A percentile compares a stretch with the other conserved stretches of the same genome.
Conservation (phyloP, 2,329 filamentous ascomycete genomes). For the Helotiales sp. region DNA sequence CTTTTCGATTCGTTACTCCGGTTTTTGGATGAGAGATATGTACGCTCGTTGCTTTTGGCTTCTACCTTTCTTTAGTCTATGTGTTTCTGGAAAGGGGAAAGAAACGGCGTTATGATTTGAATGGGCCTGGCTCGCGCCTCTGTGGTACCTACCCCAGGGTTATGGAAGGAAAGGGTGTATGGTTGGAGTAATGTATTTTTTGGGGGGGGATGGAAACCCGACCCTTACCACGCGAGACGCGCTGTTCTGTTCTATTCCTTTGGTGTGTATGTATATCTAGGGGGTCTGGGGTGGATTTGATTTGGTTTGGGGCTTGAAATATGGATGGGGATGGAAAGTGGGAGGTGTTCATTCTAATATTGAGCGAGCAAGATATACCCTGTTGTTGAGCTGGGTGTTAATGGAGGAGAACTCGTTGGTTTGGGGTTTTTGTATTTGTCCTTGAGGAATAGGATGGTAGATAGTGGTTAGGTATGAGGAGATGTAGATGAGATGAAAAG, state of each 20-base stretch:
- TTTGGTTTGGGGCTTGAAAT: not conserved
- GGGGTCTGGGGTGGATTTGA: too few relatives aligned
- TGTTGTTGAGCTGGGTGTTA: not conserved
- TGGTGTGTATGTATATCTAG: not conserved
- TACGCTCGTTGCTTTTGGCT: not conserved
- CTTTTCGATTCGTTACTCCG: not conserved
- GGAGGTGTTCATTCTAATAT: not conserved
- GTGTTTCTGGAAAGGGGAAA: not conserved
- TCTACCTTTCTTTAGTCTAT: not conserved
- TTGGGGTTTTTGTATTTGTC: conserved; percentile 2
- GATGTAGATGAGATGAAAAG: not conserved
- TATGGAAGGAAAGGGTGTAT: too few relatives aligned
- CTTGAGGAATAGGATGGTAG: too few relatives aligned
- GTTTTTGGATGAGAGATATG: not conserved
- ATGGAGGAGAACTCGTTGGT: not conserved
- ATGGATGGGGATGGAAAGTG: not conserved
- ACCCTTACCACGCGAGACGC: not conserved
- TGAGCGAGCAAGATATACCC: conserved; percentile 13
- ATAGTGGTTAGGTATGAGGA: not conserved
- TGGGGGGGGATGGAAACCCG: too few relatives aligned
- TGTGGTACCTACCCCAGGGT: not conserved
- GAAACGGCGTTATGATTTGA: conserved; percentile 15
- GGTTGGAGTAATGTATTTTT: conserved; percentile 3
- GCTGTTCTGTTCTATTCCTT: not conserved
- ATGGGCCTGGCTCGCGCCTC: conserved; percentile 13